Evolutionary conservation across 2,329 filamentous ascomycete species (phyloP), one percentile per base, ranked within the genome.

Genomic region (Apiospora sp.): DNA sequence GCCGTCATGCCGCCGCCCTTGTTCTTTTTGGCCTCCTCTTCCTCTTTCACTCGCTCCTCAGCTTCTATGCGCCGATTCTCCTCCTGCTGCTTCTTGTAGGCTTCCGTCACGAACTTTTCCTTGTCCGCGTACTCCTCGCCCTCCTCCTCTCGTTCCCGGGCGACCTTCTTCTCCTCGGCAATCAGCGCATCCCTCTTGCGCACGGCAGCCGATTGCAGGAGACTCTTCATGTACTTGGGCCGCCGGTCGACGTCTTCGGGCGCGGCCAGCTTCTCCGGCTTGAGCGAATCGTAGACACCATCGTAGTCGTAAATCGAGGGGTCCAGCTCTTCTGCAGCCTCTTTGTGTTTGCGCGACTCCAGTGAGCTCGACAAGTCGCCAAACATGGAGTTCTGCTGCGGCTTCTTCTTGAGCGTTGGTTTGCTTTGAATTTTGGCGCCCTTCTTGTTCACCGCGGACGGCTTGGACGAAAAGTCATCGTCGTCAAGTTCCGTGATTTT

Each of bases 231-330:
- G 83, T 96, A 96, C 77, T 93, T 94, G 1, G 94, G 92, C 76
- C 90, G 91, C 54, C 90, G 86, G 78, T 92, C 89, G 2, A 85
- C 82, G 4, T 88, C 87, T 70, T 83, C 82, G 67, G 85, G 82
- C 4, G 86, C 86, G 1, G 83, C 83, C 73, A 88, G 87, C 76
- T 90, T 88, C 73, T 91, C 87, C 22, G 90, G 89, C 75, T 94
- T 92, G 54, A 96, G 86, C 0, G 92, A 92, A 77, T 96, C 93
- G 83, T 94, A 95, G 30, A 94, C 93, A 1, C 88, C 89, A 80
- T 97, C 94, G 84, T 96, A 97, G 83, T 96, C 94, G 85, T 95
- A 96, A 76, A 96, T 91, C 68, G 90, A 92, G 1, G 93, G 85
- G 78, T 96, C 94, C 12, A 92, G 80, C 73, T 90, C 87, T 74